Conservation (phyloP, 2,329 filamentous ascomycete species). For the Claviceps sp. region DNA sequence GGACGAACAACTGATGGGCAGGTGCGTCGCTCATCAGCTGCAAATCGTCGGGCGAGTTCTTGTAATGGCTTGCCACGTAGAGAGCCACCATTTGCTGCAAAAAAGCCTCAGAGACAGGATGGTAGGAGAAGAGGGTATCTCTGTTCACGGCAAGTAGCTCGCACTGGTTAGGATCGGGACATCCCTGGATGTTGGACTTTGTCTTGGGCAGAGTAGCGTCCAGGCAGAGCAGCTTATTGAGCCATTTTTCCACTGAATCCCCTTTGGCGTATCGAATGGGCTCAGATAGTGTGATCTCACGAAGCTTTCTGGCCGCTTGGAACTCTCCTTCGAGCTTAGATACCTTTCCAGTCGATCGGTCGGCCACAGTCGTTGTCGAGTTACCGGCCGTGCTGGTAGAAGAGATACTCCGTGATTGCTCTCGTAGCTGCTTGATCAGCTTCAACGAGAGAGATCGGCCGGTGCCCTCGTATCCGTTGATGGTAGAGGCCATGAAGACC, state of each 20-base stretch:
- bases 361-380: conserved; percentile 46
- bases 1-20: conserved; percentile 88
- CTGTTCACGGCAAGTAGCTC: conserved; percentile 90
- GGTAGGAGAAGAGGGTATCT: conserved; percentile 95
- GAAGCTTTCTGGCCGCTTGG: conserved; percentile 60
- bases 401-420: conserved; percentile 60
- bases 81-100: conserved; percentile 96
- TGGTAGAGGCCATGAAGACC: conserved; percentile 98
- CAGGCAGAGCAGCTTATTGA: conserved; percentile 85
- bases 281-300: conserved; percentile 85
- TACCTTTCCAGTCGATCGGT: conserved; percentile 64
- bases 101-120: conserved; percentile 93
- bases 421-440: conserved; percentile 89
- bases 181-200: conserved; percentile 59
- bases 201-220: conserved; percentile 80
- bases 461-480: conserved; percentile 97
- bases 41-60: conserved; percentile 95
- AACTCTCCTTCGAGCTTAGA: conserved; percentile 49
- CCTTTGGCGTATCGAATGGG: conserved; percentile 90
- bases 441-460: conserved; percentile 90
- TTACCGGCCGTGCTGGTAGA: conserved; percentile 34
- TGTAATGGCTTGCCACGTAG: conserved; percentile 95
- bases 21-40: conserved; percentile 97
- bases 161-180: conserved; percentile 81
- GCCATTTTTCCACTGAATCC: conserved; percentile 88